A percentile compares a stretch with the other conserved stretches of the same genome.
phyloP scores from a whole-genome alignment of 108 stramenopile species.

The Nitzschia inconspicua region DNA sequence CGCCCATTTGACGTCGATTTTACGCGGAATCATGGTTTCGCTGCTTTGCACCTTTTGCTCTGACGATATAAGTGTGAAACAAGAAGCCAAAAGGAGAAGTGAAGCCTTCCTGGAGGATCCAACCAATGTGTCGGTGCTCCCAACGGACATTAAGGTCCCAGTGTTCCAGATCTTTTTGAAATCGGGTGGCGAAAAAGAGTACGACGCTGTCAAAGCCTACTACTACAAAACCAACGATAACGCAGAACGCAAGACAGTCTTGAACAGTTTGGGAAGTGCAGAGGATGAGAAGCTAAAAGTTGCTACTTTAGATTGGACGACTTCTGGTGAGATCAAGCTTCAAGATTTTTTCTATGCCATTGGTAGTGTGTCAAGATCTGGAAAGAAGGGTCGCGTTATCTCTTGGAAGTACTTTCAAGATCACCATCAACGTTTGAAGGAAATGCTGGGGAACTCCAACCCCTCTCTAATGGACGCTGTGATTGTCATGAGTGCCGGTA shows the following conservation, averaged over 20 bases:
- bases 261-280: constrained; percentile 67
- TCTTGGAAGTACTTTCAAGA: constrained; percentile 90
- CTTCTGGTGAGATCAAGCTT: constrained; percentile 88
- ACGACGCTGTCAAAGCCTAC: constrained; percentile 71
- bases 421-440: constrained; percentile 74
- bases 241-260: constrained; percentile 80
- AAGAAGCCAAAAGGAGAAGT: constrained; percentile 82
- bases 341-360: constrained; percentile 98
- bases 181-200: constrained; percentile 81
- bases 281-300: constrained; percentile 65
- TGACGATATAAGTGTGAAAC: constrained; percentile 66
- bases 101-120: constrained; percentile 67
- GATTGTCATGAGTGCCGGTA: constrained; percentile 80
- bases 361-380: constrained; percentile 70
- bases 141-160: constrained; percentile 82
- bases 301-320: constrained; percentile 87
- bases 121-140: constrained; percentile 62
- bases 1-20: constrained; percentile 80
- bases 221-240: constrained; percentile 70
- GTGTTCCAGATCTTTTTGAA: constrained; percentile 91
- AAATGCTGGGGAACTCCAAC: constrained; percentile 84
- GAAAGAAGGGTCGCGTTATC: constrained; percentile 74
- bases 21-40: constrained; percentile 84
- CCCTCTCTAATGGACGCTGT: constrained; percentile 89
- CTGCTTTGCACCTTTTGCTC: constrained; percentile 77